These are phyloP conservation scores for Scenedesmus sp. DNA, from an alignment of 163 green algal genomes.

Conservation along the genomic window DNA sequence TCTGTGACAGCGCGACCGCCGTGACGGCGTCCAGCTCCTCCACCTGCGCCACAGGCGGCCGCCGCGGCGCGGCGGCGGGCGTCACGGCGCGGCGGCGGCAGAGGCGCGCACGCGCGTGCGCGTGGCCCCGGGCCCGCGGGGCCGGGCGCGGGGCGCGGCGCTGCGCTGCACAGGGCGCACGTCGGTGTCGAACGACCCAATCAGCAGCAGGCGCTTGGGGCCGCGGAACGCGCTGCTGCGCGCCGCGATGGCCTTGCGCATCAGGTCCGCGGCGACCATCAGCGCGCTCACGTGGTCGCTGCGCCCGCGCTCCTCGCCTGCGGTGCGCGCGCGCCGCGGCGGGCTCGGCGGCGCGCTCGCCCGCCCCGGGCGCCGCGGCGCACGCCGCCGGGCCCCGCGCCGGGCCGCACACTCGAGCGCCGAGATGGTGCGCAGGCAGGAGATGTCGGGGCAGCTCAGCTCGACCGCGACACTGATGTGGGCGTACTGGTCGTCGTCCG, in stretches of 20 bases:
- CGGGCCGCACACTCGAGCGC: too few relatives aligned
- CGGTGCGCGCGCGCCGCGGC: background rate
- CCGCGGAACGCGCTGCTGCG: background rate
- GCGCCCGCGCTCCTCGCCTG: background rate
- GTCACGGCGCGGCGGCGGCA: too few relatives aligned
- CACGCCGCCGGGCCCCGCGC: too few relatives aligned
- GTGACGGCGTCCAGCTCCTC: constrained; percentile 29
- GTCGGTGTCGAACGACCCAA: constrained; percentile 39
- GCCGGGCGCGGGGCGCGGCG: too few relatives aligned
- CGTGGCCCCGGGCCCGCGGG: too few relatives aligned
- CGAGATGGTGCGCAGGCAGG: too few relatives aligned
- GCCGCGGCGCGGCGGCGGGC: too few relatives aligned
- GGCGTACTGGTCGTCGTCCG: constrained; percentile 25
- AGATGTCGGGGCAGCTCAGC: constrained; percentile 13
- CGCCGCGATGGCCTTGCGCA: constrained; percentile 24
- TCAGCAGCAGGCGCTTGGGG: constrained; percentile 27
- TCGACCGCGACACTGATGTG: constrained; percentile 33
- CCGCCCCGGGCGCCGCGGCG: too few relatives aligned
- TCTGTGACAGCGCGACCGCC: background rate
- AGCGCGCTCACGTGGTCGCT: constrained; percentile 40
- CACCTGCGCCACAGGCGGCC: too few relatives aligned
- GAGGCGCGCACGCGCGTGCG: too few relatives aligned
- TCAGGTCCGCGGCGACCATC: constrained; percentile 27
- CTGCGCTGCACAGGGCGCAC: too few relatives aligned
- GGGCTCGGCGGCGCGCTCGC: too few relatives aligned